Base-by-base conservation (phyloP, 306 rosid genomes). In the Dryas drummondii region DNA sequence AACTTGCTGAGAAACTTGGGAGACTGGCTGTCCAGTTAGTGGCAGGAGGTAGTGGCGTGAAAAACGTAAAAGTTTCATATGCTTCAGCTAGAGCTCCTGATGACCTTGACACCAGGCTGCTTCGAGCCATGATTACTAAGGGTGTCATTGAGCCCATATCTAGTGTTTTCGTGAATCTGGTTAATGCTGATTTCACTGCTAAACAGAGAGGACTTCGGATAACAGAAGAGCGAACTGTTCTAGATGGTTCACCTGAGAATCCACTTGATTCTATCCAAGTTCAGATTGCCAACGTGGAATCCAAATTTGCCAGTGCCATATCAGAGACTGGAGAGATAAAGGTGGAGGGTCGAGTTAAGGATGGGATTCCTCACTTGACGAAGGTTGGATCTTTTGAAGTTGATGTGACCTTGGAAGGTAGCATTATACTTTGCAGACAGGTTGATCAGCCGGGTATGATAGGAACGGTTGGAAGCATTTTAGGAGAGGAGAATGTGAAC, bases 381-480 rank as follows among this genome's bases (percentile, higher is more conserved):
- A 92, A 84, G 93, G 98, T 94, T 15, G 98, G 98, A 71, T 90
- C 97, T 44, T 96, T 96, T 22, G 99, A 96, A 68, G 98, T 96
- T 42, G 98, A 96, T 65, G 99, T 96, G 76, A 92, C 96, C 76
- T 78, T 92, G 91, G 99, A 96, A 80, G 98, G 98, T 56, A 96
- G 84, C 83, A 86, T 96, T 50, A 87, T 96, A 12, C 91, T 96
- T 13, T 96, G 99, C 78, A 87, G 98, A 76, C 99, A 96, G 87
- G 99, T 96, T 6, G 98, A 96, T 88, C 98, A 96, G 75, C 99
- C 99, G 0, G 99, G 98, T 58, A 89, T 96, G 90, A 96, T 96
- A 12, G 98, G 98, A 79, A 81, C 32, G 76, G 97, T 96, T 37
- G 98, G 98, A 47, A 90, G 92, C 83, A 72, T 96, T 73, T 79